phyloP scores from a whole-genome alignment of 345 rosid genomes.

The Turnera subulata region DNA sequence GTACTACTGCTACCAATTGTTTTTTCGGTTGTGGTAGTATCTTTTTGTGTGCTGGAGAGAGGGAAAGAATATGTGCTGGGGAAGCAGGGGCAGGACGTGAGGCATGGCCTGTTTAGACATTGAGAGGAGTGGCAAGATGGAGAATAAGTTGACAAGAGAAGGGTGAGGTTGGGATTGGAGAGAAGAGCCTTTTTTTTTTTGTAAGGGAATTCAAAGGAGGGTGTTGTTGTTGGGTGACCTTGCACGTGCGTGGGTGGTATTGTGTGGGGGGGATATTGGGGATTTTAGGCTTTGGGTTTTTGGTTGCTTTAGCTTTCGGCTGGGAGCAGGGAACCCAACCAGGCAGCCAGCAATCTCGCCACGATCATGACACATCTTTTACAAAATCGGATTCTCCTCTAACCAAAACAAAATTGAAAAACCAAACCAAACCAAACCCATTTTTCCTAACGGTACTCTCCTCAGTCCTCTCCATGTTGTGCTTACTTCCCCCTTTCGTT shows the following conservation, averaged over 20 bases:
- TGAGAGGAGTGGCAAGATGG: not conserved
- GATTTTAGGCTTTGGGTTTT: not conserved
- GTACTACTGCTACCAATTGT: too few relatives aligned
- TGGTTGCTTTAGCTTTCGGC: conserved; percentile 2
- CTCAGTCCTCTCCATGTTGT: too few relatives aligned
- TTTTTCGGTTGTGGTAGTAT: too few relatives aligned
- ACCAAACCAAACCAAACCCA: not conserved
- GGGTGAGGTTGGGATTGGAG: not conserved
- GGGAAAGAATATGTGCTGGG: too few relatives aligned
- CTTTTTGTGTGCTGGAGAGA: too few relatives aligned
- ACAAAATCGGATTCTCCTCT: conserved; percentile 15
- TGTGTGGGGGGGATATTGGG: not conserved
- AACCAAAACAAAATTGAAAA: not conserved
- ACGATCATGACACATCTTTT: conserved; percentile 1
- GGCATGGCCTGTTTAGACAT: too few relatives aligned
- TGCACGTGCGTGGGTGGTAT: conserved; percentile 8
- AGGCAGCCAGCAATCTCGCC: conserved; percentile 1
- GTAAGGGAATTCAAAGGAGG: too few relatives aligned
- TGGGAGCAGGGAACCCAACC: too few relatives aligned
- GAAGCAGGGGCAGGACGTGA: not conserved
- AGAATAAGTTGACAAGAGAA: not conserved
- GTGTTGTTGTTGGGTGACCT: too few relatives aligned
- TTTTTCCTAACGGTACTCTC: too few relatives aligned
- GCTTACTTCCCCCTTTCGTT: too few relatives aligned
- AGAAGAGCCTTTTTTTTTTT: too few relatives aligned